Conservation (phyloP, 768 basidiomycete species). For the Podaxis pistillaris region DNA sequence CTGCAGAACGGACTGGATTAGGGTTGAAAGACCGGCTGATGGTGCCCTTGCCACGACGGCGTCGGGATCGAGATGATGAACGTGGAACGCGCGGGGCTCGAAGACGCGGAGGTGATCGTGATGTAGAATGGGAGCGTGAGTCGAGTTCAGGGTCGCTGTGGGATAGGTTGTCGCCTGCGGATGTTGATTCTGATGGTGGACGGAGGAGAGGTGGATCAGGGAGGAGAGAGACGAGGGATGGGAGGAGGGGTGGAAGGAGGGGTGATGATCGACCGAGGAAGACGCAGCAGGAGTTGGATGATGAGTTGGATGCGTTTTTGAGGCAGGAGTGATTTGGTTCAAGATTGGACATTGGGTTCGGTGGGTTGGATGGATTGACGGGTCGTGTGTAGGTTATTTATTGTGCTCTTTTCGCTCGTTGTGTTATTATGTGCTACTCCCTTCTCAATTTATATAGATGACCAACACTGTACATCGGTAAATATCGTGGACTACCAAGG, state of each 20-base stretch:
- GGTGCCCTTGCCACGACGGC: conserved; percentile 43
- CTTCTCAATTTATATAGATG: not conserved
- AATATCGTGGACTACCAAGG: no score
- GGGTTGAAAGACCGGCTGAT: conserved; percentile 35
- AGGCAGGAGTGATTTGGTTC: conserved; percentile 25
- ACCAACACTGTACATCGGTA: no score
- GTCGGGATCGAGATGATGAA: conserved; percentile 15
- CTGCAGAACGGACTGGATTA: not conserved
- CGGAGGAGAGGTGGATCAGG: conserved; percentile 22
- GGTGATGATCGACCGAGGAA: conserved; percentile 44
- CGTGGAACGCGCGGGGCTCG: not conserved
- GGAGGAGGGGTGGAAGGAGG: conserved; percentile 23
- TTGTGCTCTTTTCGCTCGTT: not conserved
- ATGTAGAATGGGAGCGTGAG: not conserved
- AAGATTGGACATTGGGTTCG: not conserved
- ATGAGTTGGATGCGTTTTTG: conserved; percentile 79
- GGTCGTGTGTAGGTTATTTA: not conserved
- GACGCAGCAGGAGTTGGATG: conserved; percentile 78
- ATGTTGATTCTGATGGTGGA: conserved; percentile 13
- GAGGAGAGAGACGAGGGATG: conserved; percentile 22
- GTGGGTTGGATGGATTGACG: not conserved
- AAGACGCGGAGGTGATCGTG: conserved; percentile 15
- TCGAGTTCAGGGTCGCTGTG: conserved; percentile 6
- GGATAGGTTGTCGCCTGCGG: conserved; percentile 8
- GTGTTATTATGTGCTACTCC: not conserved